A percentile compares a stretch with the other conserved stretches of the same genome.
These are phyloP conservation scores for Phytophthora pistaciae DNA, from an alignment of 352 stramenopile species.

Conservation along the genomic window DNA sequence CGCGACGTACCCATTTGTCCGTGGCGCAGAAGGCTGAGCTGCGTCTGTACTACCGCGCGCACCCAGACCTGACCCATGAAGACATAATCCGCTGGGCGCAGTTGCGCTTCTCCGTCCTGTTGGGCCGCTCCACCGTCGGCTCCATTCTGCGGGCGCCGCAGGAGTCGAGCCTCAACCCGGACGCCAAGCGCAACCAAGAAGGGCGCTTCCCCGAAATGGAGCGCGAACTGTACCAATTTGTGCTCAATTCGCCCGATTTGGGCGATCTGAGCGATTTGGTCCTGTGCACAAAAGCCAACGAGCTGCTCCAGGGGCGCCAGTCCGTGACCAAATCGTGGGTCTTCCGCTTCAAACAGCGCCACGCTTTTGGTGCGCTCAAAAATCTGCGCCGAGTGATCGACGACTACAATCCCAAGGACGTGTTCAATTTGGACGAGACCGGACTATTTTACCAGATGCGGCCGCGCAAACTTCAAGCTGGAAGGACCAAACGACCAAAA, in stretches of 20 bases:
- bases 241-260: constrained; percentile 18
- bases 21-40: constrained; percentile 44
- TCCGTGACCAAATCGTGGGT: constrained; percentile 43
- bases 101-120: constrained; percentile 34
- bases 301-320: constrained; percentile 40
- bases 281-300: constrained; percentile 44
- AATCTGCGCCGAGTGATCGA: constrained; percentile 21
- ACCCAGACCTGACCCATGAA: constrained; percentile 43
- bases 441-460: constrained; percentile 30
- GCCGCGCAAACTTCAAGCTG: constrained; percentile 18
- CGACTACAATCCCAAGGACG: constrained; percentile 17
- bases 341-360: constrained; percentile 45
- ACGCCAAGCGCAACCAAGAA: constrained; percentile 44
- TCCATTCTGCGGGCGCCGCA: constrained; percentile 37
- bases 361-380: constrained; percentile 24
- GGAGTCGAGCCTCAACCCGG: constrained; percentile 36
- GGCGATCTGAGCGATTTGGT: constrained; percentile 36
- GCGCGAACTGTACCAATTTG: constrained; percentile 22
- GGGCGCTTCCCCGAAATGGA: constrained; percentile 48
- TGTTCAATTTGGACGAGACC: constrained; percentile 31
- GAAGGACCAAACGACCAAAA: constrained; percentile 16
- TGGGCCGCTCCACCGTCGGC: constrained; percentile 41
- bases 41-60: constrained; percentile 27
- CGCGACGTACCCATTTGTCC: constrained; percentile 20
- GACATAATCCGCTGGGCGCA: constrained; percentile 42